These are phyloP conservation scores for Sporothrix brasiliensis DNA, from an alignment of 2,329 filamentous ascomycete species.

Conservation along the genomic window DNA sequence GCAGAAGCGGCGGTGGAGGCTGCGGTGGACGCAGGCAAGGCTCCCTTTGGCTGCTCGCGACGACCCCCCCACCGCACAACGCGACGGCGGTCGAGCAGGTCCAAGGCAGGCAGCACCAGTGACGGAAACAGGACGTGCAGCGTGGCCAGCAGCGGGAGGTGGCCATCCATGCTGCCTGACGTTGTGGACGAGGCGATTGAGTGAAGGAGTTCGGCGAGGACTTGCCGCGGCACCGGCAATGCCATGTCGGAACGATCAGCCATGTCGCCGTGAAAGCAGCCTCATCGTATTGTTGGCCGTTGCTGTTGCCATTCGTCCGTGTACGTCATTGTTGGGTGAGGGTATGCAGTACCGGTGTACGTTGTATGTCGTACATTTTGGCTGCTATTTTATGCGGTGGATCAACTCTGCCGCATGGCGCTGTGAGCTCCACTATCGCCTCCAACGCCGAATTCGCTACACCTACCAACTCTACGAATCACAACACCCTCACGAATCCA, in stretches of 20 bases:
- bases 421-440: not conserved
- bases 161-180: slow-evolving; percentile 36
- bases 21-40: too few species aligned
- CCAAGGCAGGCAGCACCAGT: slow-evolving; percentile 79
- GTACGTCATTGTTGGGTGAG: not conserved
- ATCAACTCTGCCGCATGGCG: not conserved
- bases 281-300: not conserved
- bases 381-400: not conserved
- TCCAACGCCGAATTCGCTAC: not conserved
- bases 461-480: not conserved
- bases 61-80: slow-evolving; percentile 58
- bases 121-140: slow-evolving; percentile 84
- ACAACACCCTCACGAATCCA: not conserved
- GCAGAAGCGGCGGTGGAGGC: slow-evolving; percentile 32
- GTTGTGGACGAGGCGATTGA: slow-evolving; percentile 42
- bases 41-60: slow-evolving; percentile 27
- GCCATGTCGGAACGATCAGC: slow-evolving; percentile 31
- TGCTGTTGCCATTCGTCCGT: too few species aligned
- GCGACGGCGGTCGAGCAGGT: slow-evolving; percentile 78
- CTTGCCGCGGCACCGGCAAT: slow-evolving; percentile 47
- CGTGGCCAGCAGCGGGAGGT: slow-evolving; percentile 67
- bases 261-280: not conserved
- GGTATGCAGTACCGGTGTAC: not conserved
- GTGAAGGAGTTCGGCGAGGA: slow-evolving; percentile 56
- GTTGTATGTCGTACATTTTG: not conserved